phyloP scores from a whole-genome alignment of 1,139 yeast species.

The Candida tropicalis region DNA sequence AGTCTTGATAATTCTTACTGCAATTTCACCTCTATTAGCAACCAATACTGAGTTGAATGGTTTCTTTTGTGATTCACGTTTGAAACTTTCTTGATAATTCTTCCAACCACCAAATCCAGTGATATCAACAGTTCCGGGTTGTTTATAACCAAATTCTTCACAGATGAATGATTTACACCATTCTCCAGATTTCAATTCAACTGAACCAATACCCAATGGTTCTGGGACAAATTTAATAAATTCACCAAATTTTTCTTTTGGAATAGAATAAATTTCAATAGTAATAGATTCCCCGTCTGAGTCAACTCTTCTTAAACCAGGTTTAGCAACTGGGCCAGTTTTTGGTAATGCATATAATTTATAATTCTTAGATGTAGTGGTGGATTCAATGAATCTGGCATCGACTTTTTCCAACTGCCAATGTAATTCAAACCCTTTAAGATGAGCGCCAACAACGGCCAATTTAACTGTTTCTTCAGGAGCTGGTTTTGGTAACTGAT shows the following conservation, averaged over 20 bases:
- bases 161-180: slow-evolving; percentile 93
- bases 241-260: slow-evolving; percentile 73
- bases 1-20: slow-evolving; percentile 89
- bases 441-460: slow-evolving; percentile 97
- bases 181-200: slow-evolving; percentile 75
- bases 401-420: slow-evolving; percentile 91
- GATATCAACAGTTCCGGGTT: slow-evolving; percentile 74
- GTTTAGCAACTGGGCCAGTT: slow-evolving; percentile 80
- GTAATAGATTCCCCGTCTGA: slow-evolving; percentile 61
- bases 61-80: slow-evolving; percentile 31
- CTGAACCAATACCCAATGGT: slow-evolving; percentile 93
- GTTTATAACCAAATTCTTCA: slow-evolving; percentile 81
- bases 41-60: slow-evolving; percentile 86
- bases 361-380: slow-evolving; percentile 75
- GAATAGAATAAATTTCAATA: slow-evolving; percentile 82
- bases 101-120: slow-evolving; percentile 90
- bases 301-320: slow-evolving; percentile 78
- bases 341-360: slow-evolving; percentile 81
- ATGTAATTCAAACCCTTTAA: slow-evolving; percentile 83
- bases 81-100: slow-evolving; percentile 54
- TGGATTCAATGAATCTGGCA: slow-evolving; percentile 68
- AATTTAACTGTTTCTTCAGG: slow-evolving; percentile 45
- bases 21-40: slow-evolving; percentile 98
- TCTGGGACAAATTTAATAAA: slow-evolving; percentile 89
- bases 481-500: slow-evolving; percentile 40